Base-by-base conservation (phyloP, 805 yeast genomes). In the Sugiyamaella lignohabitans region DNA sequence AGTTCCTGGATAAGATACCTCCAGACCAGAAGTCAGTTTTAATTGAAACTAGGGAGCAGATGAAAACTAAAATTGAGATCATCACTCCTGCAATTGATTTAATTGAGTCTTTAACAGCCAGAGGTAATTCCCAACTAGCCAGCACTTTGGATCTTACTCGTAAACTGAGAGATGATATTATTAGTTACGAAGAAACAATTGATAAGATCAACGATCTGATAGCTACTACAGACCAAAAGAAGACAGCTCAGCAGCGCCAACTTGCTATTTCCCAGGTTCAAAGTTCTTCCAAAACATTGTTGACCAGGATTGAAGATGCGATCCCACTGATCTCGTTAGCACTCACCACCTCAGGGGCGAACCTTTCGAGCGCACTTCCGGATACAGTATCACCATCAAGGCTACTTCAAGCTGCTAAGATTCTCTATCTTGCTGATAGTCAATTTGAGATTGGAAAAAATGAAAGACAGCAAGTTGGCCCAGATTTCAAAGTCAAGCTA, bases 281-380 rank as follows among this genome's bases (percentile, higher is more conserved):
- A 49, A 57, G 46, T 1, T 73, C 73, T 45, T 10, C n/a, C 8
- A 38, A 38, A 14, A 14, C 5, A 11, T 60, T 84, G 21, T 54
- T 80, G 20, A 56, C 55, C 0, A 69, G 79, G 42, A 80, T 84
- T 19, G 85, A 84, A 50, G 83, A 79, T 46, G 72, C 82, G 0
- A 76, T 84, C 23, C 93, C 93, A 1, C 67, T 82, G 24, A 70
- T 85, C 14, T 79, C 78, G 48, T 65, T 84, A 4, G 76, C 89
- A 0, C 60, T 84, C 38, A 73, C 80, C 1, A 81, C 89, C 1
- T 77, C 84, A 6, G 89, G 89, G 0, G 81, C 82, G 2, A 79
- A 73, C 48, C 59, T 82, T 43, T 69, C 71, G 35, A 72, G 76
- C 0, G 62, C 74, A 1, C 59, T 79, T 46, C 73, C 79, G 5